Evolutionary conservation across 345 rosid species (phyloP), one percentile per base, ranked within the genome.

Genomic region (Eucalyptus pumila): DNA sequence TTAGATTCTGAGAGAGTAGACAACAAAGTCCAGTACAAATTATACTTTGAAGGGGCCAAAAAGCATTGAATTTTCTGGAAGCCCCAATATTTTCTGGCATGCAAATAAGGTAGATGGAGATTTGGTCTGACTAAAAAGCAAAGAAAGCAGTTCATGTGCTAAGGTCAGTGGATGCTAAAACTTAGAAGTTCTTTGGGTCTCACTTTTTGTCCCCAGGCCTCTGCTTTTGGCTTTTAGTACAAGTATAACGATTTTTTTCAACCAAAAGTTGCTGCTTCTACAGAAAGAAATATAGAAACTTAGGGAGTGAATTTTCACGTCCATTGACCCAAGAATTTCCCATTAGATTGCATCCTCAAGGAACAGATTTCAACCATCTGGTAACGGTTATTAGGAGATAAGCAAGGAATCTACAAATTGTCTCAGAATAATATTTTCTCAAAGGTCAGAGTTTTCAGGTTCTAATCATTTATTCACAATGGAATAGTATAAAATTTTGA

Each of bases 381-480:
- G 81, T 87, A 89, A 89, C 67, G 81, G 40, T 89, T 89, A 88
- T 62, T 90, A 89, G 90, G 76, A 89, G 89, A 85, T 85, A 85
- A 51, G 89, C 90, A 87, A 90, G 80, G 50, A 80, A 80, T 91
- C 88, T 89, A 92, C 91, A 91, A 81, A 88, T 90, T 90, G 86
- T 87, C 88, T 65, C 89, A 89, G 88, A 88, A n/a, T 48, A 67
- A 67, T 67, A 15, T 32, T 15, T n/a, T 67, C 80, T 67, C 44
- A 37, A 19, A 72, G 81, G 81, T 72, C 23, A 11, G 14, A 72
- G 24, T 72, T 72, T 72, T 37, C 45, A 3, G 81, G 44, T 34
- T 72, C 26, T 72, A 34, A 72, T 85, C 47, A 80, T 60, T 16
- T 72, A 27, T 80, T 88, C 72, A 58, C 14, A 87, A 85, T 54